Evolutionary conservation across 2,329 filamentous ascomycete species (phyloP), one percentile per base, ranked within the genome.

Genomic region (Penicillium sp.): DNA sequence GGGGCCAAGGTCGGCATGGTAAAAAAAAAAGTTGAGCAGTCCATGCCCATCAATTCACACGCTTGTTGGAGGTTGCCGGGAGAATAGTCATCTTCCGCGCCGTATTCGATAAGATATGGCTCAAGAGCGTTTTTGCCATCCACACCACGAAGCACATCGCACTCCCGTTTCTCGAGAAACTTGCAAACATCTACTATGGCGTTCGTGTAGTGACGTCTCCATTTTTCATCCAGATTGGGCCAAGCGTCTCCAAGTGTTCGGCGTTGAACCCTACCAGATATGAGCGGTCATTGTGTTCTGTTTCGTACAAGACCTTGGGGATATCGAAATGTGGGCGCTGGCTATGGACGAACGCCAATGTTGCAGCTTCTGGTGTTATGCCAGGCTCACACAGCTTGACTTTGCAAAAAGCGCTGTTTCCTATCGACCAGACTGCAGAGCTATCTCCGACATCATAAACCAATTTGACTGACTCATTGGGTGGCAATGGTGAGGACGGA

Each of bases 1-100:
- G 24, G 68, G 67, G 7, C 65, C 68, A 41, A 72, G 59, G 56
- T 72, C 63, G 43, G 59, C 62, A 59, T 72, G 66, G 54, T 62
- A 67, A 18, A 57, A 57, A 13, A 57, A 43, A 53, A 16, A 11
- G 5, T 40, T 34, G 55, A 55, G 45, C 51, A 32, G 40, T 57
- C 48, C 48, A 57, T 53, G 29, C 39, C 31, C 41, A 44, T 44
- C 24, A 16, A 31, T 29, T 44, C 24, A 44, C 42, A 44, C 5
- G 6, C 42, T 44, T 44, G 42, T 44, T 11, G 42, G n/a, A 44
- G 42, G 3, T 31, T 44, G 1, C 11, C 3, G 22, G 44, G 53
- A 27, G 46, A 13, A 40, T 59, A 34, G 10, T 59, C 62, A 5
- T 66, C 14, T 6, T 39, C 6, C 36, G 14, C 11, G 14, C 21